Conservation (phyloP, 768 basidiomycete genomes). For the Hortiboletus campestris region DNA sequence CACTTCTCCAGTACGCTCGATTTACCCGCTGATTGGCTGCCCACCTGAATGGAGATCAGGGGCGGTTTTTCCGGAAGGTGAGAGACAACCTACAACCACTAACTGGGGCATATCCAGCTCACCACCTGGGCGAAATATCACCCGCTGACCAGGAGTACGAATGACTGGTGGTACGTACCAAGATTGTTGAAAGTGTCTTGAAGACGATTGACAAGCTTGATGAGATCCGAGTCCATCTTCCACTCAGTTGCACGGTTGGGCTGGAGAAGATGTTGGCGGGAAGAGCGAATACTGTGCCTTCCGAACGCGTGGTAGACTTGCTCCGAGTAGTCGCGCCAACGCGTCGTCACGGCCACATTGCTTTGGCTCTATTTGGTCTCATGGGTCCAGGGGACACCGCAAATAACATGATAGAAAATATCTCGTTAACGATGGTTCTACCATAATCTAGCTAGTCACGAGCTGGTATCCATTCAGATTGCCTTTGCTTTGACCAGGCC, state of each 20-base stretch:
- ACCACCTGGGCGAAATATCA: slow-evolving; percentile 51
- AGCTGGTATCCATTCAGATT: slow-evolving; percentile 51
- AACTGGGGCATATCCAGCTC: slow-evolving; percentile 93
- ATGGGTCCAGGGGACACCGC: not conserved
- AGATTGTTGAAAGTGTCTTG: slow-evolving; percentile 91
- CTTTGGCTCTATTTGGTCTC: slow-evolving; percentile 29
- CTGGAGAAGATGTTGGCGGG: slow-evolving; percentile 4
- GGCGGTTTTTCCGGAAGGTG: not conserved
- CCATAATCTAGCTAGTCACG: slow-evolving; percentile 27
- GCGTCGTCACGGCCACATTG: slow-evolving; percentile 32
- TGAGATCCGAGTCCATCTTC: slow-evolving; percentile 90
- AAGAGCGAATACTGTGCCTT: not conserved
- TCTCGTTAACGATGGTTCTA: slow-evolving; percentile 16
- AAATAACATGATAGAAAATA: slow-evolving; percentile 7
- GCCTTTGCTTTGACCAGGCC: slow-evolving; percentile 91
- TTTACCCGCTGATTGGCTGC: slow-evolving; percentile 95
- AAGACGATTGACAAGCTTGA: slow-evolving; percentile 91
- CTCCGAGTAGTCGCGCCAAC: slow-evolving; percentile 16
- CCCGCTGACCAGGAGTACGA: slow-evolving; percentile 1
- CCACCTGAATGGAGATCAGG: slow-evolving; percentile 56
- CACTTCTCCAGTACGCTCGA: slow-evolving; percentile 96
- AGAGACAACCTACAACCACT: slow-evolving; percentile 63
- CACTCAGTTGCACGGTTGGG: not conserved
- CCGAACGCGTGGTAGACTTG: slow-evolving; percentile 19
- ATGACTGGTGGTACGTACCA: slow-evolving; percentile 48